Evolutionary conservation across 345 rosid genomes (phyloP).

Genomic region (Bruguiera sexangula): DNA sequence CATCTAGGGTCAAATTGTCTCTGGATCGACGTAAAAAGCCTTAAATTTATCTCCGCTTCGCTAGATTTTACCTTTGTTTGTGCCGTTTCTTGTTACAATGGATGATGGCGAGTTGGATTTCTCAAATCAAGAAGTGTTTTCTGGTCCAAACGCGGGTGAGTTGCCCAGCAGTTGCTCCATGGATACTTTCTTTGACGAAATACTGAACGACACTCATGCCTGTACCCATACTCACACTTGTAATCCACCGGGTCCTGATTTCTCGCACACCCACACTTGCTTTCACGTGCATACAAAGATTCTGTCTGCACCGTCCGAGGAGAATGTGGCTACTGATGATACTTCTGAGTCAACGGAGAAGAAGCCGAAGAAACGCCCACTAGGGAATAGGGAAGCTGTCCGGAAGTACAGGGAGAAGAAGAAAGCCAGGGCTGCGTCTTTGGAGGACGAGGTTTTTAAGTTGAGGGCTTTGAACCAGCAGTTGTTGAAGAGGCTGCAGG

Average conservation of each 20-base stretch:
- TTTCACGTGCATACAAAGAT: constrained; percentile 89
- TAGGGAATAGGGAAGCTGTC: constrained; percentile 87
- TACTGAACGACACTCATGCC: constrained; percentile 57
- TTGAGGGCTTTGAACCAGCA: constrained; percentile 81
- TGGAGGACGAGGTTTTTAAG: constrained; percentile 80
- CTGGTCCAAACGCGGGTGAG: constrained; percentile 50
- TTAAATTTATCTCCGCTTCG: constrained; percentile 8
- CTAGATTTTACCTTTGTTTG: constrained; percentile 2
- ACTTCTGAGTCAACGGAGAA: constrained; percentile 68
- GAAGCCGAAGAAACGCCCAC: constrained; percentile 63
- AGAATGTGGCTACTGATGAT: constrained; percentile 64
- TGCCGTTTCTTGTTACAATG: constrained; percentile 35
- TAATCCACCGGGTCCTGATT: constrained; percentile 89
- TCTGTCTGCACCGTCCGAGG: constrained; percentile 56
- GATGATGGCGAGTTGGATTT: constrained; percentile 94
- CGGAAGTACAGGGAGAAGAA: constrained; percentile 96
- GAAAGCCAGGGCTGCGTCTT: constrained; percentile 88
- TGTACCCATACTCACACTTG: constrained; percentile 96
- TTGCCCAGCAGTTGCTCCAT: constrained; percentile 65
- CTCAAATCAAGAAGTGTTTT: constrained; percentile 71
- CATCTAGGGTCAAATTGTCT: constrained; percentile 4
- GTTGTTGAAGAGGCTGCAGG: constrained; percentile 78
- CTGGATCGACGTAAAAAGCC: constrained; percentile 18
- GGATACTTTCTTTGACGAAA: constrained; percentile 66
- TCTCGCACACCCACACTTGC: constrained; percentile 85